Conservation (phyloP, 495 filamentous ascomycete genomes). For the Pyrenopolyporus hunteri region DNA sequence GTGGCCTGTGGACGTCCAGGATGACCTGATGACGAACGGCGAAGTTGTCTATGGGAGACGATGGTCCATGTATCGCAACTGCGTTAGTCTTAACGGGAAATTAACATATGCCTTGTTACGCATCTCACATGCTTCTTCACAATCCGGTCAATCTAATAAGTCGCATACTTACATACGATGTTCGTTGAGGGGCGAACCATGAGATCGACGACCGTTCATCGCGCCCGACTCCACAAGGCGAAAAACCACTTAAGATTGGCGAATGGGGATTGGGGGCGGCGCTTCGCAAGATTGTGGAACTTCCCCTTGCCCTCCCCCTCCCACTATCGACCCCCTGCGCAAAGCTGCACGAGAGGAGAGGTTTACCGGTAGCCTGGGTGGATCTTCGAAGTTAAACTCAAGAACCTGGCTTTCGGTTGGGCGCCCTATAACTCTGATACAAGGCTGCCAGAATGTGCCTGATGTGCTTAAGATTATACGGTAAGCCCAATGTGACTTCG, state of each 20-base stretch:
- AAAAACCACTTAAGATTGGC: conserved; percentile 4
- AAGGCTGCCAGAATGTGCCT: conserved; percentile 22
- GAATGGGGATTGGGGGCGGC: conserved; percentile 20
- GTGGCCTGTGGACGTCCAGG: background rate
- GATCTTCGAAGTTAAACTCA: conserved; percentile 1
- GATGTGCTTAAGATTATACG: conserved; percentile 19
- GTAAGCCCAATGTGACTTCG: conserved; percentile 33
- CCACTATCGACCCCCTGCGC: too few relatives aligned
- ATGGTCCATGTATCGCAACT: background rate
- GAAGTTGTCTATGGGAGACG: background rate
- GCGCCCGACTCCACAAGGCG: conserved; percentile 1
- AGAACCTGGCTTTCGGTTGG: conserved; percentile 16
- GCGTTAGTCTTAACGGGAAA: background rate
- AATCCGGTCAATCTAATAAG: background rate
- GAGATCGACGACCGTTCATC: conserved; percentile 15
- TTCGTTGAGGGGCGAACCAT: conserved; percentile 2
- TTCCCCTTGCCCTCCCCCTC: conserved; percentile 16
- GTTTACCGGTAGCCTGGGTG: conserved; percentile 8
- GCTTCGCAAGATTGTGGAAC: conserved; percentile 26
- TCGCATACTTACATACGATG: conserved; percentile 1
- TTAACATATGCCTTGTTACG: background rate
- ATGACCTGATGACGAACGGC: background rate
- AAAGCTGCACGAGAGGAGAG: conserved; percentile 15
- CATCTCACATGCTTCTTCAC: background rate
- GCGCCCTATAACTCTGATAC: conserved; percentile 12